Base-by-base conservation (phyloP, 306 rosid genomes). In the Crataegus laevigata region DNA sequence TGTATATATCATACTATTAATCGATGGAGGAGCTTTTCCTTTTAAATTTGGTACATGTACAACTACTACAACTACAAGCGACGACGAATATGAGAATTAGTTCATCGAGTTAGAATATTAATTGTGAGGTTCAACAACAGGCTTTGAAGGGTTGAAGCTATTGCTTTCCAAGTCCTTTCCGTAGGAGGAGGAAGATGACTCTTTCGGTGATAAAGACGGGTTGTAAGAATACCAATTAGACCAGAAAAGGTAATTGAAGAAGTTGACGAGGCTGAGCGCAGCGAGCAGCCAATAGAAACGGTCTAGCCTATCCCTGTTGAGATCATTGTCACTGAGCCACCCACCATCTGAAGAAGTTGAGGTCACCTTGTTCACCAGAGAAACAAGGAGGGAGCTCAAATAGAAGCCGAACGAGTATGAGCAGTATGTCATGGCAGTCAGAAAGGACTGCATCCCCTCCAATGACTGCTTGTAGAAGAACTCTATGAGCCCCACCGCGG, bases 321-420 rank as follows among this genome's bases (percentile, higher is more conserved):
- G 87, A 72, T 89, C 87, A 79, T 89, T 83, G 71, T 82, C 81
- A 63, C 87, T 79, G 5, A 85, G 83, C 94, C 89, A 87, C 6
- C 91, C 89, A 4, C 85, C 83, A 32, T 73, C 57, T 0, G 82
- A 52, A 38, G 52, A 69, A 5, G 60, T 50, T 25, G 79, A 60
- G 24, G 90, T 86, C 2, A 83, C 64, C 75, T 72, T 83, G 79
- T 87, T 87, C 55, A 87, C 94, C 8, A 87, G 52, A 5, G 88
- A 83, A 42, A 87, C 91, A 30, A 89, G 83, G 14, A 89, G 70
- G 8, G 91, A 85, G 82, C 91, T 89, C 72, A 85, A 63, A 68
- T 85, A 89, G 85, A 85, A 87, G 11, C 94, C 94, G 36, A 87
- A 83, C 3, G 93, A 86, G 82, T 86, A 86, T 1, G 93, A 86